Evolutionary conservation across 2,329 filamentous ascomycete genomes (phyloP), one percentile per base, ranked within the genome.

Genomic region (Trichoderma aggressivum): DNA sequence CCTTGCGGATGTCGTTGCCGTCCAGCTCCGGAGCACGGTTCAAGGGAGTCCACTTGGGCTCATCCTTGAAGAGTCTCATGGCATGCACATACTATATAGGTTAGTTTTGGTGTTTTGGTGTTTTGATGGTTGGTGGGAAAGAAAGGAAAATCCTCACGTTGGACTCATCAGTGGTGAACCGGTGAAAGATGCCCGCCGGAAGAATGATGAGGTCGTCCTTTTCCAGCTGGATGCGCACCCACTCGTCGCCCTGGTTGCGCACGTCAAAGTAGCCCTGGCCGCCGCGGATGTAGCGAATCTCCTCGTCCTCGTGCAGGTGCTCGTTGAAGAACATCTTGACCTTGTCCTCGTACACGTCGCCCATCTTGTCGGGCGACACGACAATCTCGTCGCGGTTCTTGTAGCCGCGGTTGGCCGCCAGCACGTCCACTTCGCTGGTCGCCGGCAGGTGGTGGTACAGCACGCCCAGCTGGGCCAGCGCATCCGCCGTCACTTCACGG

Each of bases 221-320:
- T 81, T 92, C 92, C 71, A 99, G 84, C 77, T 86, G 84, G 73
- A 99, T 94, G 72, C 96, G 86, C 71, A 99, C 89, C 96, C 96
- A 99, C 75, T 92, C 89, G 78, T 98, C 95, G 24, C 88, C 88
- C 80, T 92, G 86, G 78, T 89, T 91, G 62, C 96, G 86, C 3
- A 99, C 94, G 82, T 99, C 96, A 79, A 99, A 99, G 81, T 92
- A 99, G 0, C 96, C 96, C 70, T 89, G 88, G 0, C 96, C 96
- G 73, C 91, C 94, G 36, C 94, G 86, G 75, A 99, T 94, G 78
- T 98, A 99, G 61, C 96, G 87, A 75, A 99, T 99, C 86, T 99
- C 96, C 84, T 99, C 96, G 76, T 99, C 96, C 84, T 99, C 96
- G 80, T 99, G 96, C 77, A 99, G 82, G 81, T 99, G 96, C 86